Evolutionary conservation across 371 early-diverging fungal species (phyloP).

Genomic region (Mucor lusitanicus): DNA sequence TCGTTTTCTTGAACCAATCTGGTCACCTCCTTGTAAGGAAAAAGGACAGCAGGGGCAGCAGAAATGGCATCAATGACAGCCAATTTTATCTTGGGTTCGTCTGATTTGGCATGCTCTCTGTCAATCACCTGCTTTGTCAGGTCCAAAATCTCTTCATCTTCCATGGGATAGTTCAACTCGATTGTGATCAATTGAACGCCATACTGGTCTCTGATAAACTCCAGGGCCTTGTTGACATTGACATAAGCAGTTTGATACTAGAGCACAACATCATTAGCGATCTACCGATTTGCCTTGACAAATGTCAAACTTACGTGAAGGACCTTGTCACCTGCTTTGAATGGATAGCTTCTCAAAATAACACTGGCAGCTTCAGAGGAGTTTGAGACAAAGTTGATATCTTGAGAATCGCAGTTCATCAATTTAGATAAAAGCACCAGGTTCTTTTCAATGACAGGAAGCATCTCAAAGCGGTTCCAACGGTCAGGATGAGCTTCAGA

Average conservation of each 20-base stretch:
- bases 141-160: slow-evolving; percentile 35
- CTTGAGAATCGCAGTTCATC: slow-evolving; percentile 37
- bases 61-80: slow-evolving; percentile 59
- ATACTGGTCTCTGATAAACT: slow-evolving; percentile 34
- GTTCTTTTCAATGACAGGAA: slow-evolving; percentile 2
- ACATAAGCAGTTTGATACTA: slow-evolving; percentile 42
- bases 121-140: slow-evolving; percentile 34
- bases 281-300: background rate
- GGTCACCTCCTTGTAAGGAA: slow-evolving; percentile 59
- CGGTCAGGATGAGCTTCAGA: slow-evolving; percentile 25
- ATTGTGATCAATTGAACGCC: slow-evolving; percentile 36
- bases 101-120: slow-evolving; percentile 33
- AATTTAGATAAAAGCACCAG: slow-evolving; percentile 12
- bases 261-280: background rate
- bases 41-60: slow-evolving; percentile 55
- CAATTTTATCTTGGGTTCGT: slow-evolving; percentile 29
- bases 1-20: slow-evolving; percentile 48
- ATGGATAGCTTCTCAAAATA: slow-evolving; percentile 45
- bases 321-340: slow-evolving; percentile 50
- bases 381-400: slow-evolving; percentile 40
- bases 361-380: slow-evolving; percentile 41
- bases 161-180: slow-evolving; percentile 33
- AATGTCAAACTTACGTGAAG: slow-evolving; percentile 15
- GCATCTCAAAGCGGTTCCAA: slow-evolving; percentile 14
- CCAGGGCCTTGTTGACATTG: slow-evolving; percentile 35